Evolutionary conservation across 768 basidiomycete genomes (phyloP).

Genomic region (Boletus sp.): DNA sequence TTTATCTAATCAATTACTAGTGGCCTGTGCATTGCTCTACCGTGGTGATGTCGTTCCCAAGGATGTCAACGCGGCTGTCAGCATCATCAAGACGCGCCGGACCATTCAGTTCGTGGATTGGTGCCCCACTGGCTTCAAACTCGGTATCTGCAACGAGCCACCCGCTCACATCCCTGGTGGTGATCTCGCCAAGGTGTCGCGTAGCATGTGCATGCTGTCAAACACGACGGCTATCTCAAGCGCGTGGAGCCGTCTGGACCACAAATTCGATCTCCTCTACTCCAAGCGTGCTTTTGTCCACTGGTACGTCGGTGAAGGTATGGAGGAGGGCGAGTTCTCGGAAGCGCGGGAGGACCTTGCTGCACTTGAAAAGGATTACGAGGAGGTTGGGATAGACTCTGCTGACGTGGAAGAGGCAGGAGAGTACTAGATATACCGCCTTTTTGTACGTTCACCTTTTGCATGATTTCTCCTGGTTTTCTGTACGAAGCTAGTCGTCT

Average conservation of each 20-base stretch:
- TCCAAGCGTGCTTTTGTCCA: conserved; percentile 57
- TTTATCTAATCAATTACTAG: conserved; percentile 24
- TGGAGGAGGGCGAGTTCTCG: conserved; percentile 95
- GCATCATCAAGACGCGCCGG: conserved; percentile 72
- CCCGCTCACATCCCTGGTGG: conserved; percentile 73
- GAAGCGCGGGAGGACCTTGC: conserved; percentile 99
- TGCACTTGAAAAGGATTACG: conserved; percentile 98
- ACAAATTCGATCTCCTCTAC: conserved; percentile 79
- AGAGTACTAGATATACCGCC: conserved; percentile 37
- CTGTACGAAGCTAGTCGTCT: conserved; percentile 27
- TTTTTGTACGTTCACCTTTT: conserved; percentile 9
- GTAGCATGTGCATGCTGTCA: conserved; percentile 75
- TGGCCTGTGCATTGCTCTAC: conserved; percentile 69
- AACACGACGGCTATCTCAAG: conserved; percentile 71
- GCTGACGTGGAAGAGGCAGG: conserved; percentile 49
- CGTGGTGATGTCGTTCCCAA: conserved; percentile 78
- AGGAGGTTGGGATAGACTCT: conserved; percentile 69
- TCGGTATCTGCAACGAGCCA: conserved; percentile 76
- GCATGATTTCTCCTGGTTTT: conserved; percentile 23
- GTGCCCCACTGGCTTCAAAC: conserved; percentile 78
- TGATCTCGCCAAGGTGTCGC: conserved; percentile 71
- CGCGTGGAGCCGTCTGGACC: conserved; percentile 71
- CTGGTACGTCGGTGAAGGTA: conserved; percentile 75
- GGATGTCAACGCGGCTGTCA: conserved; percentile 73
- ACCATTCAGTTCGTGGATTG: conserved; percentile 80